These are phyloP conservation scores for Larix kaempferi DNA, from an alignment of 75 land plant species.

Conservation along the genomic window DNA sequence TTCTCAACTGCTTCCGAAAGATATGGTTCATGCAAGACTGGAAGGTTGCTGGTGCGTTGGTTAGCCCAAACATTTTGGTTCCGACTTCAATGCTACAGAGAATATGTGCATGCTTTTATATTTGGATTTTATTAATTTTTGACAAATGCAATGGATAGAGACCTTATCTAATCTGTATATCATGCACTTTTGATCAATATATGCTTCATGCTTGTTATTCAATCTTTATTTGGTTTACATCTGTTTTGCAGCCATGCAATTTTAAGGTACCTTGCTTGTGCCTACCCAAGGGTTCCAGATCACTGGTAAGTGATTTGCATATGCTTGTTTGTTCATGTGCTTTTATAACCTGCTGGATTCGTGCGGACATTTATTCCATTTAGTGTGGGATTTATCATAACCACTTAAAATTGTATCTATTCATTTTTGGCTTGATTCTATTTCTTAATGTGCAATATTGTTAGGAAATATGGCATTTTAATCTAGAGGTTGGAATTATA, in stretches of 20 bases:
- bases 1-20: too few species aligned
- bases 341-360: too few species aligned
- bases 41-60: too few species aligned
- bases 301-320: conserved; percentile 62
- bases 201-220: too few species aligned
- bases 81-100: not conserved
- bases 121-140: not conserved
- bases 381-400: not conserved
- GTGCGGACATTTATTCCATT: too few species aligned
- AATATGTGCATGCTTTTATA: not conserved
- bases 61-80: not conserved
- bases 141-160: not conserved
- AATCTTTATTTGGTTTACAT: not conserved
- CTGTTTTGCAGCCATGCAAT: conserved; percentile 80
- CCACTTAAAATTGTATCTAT: not conserved
- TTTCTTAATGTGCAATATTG: not conserved
- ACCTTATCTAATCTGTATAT: not conserved
- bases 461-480: not conserved
- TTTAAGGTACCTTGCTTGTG: conserved; percentile 66
- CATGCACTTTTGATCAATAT: not conserved
- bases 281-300: conserved; percentile 71
- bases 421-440: not conserved
- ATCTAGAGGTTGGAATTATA: not conserved
- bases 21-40: too few species aligned
- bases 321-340: not conserved